A percentile compares a stretch with the other conserved stretches of the same genome.
phyloP scores from a whole-genome alignment of 768 basidiomycete genomes.

The Trametes coccinea region DNA sequence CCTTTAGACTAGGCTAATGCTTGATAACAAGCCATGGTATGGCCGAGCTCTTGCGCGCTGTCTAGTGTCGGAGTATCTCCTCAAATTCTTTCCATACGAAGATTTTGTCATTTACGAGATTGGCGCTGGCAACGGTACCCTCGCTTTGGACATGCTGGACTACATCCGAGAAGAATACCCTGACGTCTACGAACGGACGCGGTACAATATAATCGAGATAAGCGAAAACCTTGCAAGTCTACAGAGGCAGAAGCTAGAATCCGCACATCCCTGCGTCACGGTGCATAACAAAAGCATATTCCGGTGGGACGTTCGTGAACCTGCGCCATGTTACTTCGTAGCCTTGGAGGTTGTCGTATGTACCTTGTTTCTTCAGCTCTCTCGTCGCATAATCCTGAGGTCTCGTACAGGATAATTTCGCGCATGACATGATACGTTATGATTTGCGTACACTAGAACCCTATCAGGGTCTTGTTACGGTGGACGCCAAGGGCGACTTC shows the following conservation, averaged over 20 bases:
- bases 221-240: constrained; percentile 72
- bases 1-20: constrained; percentile 2
- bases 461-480: constrained; percentile 77
- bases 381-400: neutral
- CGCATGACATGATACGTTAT: constrained; percentile 93
- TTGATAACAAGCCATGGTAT: constrained; percentile 77
- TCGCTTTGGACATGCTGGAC: constrained; percentile 86
- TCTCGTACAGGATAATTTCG: constrained; percentile 81
- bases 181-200: constrained; percentile 90
- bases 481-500: constrained; percentile 82
- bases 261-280: constrained; percentile 64
- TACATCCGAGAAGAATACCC: constrained; percentile 77
- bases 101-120: constrained; percentile 97
- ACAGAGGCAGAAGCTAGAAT: constrained; percentile 67
- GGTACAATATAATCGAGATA: constrained; percentile 95
- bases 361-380: constrained; percentile 19
- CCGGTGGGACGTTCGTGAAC: constrained; percentile 73
- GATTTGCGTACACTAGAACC: constrained; percentile 78
- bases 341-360: constrained; percentile 94
- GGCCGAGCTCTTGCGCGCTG: constrained; percentile 89
- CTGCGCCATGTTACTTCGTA: constrained; percentile 87
- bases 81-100: constrained; percentile 95
- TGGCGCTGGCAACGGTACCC: constrained; percentile 95
- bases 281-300: constrained; percentile 82
- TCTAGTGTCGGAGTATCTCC: constrained; percentile 87